Evolutionary conservation across 371 early-diverging fungal genomes (phyloP).

Genomic region (Mortierella sp.): DNA sequence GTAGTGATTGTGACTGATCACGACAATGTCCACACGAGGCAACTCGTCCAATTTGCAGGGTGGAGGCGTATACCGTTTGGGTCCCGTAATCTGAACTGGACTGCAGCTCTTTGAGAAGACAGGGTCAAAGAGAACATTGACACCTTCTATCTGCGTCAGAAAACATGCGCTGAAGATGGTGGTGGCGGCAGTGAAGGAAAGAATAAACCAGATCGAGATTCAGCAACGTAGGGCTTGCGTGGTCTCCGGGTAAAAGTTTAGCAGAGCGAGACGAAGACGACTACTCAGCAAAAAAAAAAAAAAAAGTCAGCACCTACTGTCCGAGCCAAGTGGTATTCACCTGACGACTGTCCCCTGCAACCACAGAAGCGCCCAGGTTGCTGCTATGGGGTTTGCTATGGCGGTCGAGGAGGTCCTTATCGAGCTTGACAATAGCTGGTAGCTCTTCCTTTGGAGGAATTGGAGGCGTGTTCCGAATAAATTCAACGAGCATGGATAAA

Average conservation of each 20-base stretch:
- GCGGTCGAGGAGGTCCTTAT: slow-evolving; percentile 20
- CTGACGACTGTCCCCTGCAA: background rate
- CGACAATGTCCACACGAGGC: slow-evolving; percentile 73
- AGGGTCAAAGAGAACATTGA: slow-evolving; percentile 79
- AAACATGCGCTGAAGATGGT: slow-evolving; percentile 61
- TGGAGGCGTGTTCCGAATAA: slow-evolving; percentile 27
- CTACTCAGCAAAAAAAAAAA: background rate
- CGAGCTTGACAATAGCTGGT: slow-evolving; percentile 19
- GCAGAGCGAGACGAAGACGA: background rate
- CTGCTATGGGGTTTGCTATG: slow-evolving; percentile 15
- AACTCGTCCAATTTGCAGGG: slow-evolving; percentile 75
- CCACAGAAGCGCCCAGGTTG: background rate
- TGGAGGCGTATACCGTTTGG: slow-evolving; percentile 71
- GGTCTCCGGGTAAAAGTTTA: too few species aligned
- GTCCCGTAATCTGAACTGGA: slow-evolving; percentile 68
- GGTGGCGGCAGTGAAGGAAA: background rate
- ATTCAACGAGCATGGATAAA: slow-evolving; percentile 17
- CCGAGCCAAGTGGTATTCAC: slow-evolving; percentile 61
- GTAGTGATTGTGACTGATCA: slow-evolving; percentile 83
- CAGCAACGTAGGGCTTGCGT: background rate
- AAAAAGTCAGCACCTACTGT: slow-evolving; percentile 40
- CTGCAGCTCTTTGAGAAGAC: slow-evolving; percentile 79
- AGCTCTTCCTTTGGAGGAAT: slow-evolving; percentile 21
- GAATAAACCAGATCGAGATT: background rate
- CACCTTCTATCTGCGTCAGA: slow-evolving; percentile 68